Conservation (phyloP, 371 early-diverging fungal genomes). For the Batkoa obscura region DNA sequence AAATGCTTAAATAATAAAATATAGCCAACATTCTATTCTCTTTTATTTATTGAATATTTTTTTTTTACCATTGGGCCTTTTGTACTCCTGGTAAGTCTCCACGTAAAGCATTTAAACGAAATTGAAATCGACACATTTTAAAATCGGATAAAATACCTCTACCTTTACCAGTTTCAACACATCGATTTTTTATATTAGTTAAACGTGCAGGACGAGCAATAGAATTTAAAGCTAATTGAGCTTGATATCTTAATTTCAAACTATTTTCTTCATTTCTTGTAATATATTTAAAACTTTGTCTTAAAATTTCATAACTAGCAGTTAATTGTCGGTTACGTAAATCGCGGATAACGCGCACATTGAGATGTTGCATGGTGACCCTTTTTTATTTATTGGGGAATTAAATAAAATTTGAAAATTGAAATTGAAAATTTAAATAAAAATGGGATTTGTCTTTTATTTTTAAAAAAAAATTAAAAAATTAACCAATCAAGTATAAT, state of each 20-base stretch:
- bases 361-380: no score
- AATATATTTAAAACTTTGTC: constrained; percentile 60
- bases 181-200: constrained; percentile 49
- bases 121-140: constrained; percentile 59
- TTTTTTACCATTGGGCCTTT: constrained; percentile 57
- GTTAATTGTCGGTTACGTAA: constrained; percentile 49
- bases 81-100: constrained; percentile 70
- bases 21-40: no score
- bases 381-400: no score
- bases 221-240: constrained; percentile 54
- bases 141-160: constrained; percentile 65
- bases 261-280: constrained; percentile 59
- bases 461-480: no score
- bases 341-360: constrained; percentile 46
- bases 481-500: no score
- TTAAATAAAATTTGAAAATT: no score
- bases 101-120: constrained; percentile 59
- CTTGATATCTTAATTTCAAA: constrained; percentile 58
- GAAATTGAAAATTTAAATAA: constrained; percentile 1
- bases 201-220: constrained; percentile 53
- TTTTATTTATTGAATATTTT: no score
- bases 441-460: no score
- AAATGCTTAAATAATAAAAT: no score
- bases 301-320: constrained; percentile 45
- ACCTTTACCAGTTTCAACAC: constrained; percentile 63